phyloP scores from a whole-genome alignment of 139 green algal species.

The Tetratostichococcus sp. region DNA sequence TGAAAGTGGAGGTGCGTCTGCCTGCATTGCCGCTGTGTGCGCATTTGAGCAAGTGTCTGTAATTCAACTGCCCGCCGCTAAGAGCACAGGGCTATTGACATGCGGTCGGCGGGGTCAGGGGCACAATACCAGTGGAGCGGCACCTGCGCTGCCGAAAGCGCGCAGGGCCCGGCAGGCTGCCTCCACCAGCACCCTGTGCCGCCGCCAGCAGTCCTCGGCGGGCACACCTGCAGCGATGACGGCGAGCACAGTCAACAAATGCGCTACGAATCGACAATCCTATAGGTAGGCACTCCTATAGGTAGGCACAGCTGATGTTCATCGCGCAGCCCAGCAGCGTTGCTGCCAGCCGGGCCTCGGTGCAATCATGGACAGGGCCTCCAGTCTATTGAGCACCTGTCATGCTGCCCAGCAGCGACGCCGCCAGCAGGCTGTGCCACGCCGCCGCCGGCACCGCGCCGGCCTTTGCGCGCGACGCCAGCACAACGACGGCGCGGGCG shows the following conservation, averaged over 20 bases:
- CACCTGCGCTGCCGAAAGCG: not conserved
- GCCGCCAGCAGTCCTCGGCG: not conserved
- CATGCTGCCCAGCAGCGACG: slow-evolving; percentile 14
- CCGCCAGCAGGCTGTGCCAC: slow-evolving; percentile 18
- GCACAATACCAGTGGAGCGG: too few relatives aligned
- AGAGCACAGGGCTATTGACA: too few relatives aligned
- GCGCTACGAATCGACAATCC: too few relatives aligned
- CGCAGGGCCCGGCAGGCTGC: slow-evolving; percentile 6
- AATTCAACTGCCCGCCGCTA: too few relatives aligned
- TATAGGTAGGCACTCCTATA: too few relatives aligned
- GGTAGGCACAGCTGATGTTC: too few relatives aligned
- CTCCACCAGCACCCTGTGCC: slow-evolving; percentile 14
- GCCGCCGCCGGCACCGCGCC: not conserved
- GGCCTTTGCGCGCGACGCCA: not conserved
- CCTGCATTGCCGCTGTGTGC: too few relatives aligned
- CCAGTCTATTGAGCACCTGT: too few relatives aligned
- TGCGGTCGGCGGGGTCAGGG: too few relatives aligned
- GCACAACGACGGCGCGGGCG: slow-evolving; percentile 1
- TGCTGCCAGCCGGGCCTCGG: not conserved
- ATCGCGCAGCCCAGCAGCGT: not conserved
- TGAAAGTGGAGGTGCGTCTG: too few relatives aligned
- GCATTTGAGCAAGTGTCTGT: too few relatives aligned
- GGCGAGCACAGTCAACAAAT: not conserved
- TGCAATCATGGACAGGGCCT: too few relatives aligned
- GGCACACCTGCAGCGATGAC: not conserved